These are phyloP conservation scores for Lentinula guzmanii DNA, from an alignment of 768 basidiomycete species.

Conservation along the genomic window DNA sequence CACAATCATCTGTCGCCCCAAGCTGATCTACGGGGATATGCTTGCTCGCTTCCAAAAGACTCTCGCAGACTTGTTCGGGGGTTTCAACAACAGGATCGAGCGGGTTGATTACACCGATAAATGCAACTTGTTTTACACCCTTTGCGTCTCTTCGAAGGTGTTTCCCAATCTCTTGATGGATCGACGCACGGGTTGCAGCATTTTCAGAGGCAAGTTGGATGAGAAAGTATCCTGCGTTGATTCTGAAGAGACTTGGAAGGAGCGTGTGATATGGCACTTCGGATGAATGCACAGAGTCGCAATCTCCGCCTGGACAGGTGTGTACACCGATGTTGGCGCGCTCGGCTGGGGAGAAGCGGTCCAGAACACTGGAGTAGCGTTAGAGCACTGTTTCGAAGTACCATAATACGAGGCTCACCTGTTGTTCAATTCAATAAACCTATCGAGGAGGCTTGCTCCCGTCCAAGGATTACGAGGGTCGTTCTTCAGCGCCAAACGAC, in stretches of 20 bases:
- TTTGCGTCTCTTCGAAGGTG: conserved; percentile 4
- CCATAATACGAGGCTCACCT: background rate
- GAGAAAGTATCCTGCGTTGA: conserved; percentile 7
- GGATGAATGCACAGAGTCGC: conserved; percentile 3
- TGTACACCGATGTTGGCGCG: conserved; percentile 3
- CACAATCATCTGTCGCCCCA: conserved; percentile 5
- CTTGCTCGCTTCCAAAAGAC: conserved; percentile 4
- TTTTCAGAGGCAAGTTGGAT: conserved; percentile 3
- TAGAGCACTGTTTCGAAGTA: background rate
- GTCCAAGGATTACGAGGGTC: conserved; percentile 5
- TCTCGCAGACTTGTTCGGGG: background rate
- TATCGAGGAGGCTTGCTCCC: background rate
- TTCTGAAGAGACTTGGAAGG: background rate
- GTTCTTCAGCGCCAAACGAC: conserved; percentile 4
- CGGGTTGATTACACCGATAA: conserved; percentile 2
- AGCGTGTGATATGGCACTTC: conserved; percentile 4
- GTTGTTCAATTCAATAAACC: conserved; percentile 1
- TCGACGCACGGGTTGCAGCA: background rate
- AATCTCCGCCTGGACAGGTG: conserved; percentile 6
- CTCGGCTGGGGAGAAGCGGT: conserved; percentile 2
- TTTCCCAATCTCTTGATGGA: conserved; percentile 5
- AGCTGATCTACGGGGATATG: conserved; percentile 1
- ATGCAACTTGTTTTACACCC: conserved; percentile 5
- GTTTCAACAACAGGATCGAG: conserved; percentile 2
- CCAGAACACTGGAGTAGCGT: background rate